phyloP scores from a whole-genome alignment of 2,329 filamentous ascomycete species.

The Clarireedia monteithiana region DNA sequence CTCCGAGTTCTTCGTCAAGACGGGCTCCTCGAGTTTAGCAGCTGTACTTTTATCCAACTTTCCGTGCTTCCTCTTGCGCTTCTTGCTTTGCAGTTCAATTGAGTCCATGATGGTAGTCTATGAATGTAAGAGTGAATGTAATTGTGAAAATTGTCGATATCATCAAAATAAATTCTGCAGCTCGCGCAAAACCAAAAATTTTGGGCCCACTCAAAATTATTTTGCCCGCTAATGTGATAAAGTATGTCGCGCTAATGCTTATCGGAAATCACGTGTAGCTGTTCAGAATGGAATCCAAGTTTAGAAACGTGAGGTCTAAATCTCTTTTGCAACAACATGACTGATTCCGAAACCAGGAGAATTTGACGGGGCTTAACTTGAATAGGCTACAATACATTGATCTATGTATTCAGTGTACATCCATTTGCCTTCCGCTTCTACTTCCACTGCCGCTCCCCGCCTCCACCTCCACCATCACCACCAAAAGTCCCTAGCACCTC shows the following conservation, averaged over 20 bases:
- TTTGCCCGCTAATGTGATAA: not conserved
- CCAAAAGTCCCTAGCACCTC: no score
- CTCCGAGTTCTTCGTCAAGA: not conserved
- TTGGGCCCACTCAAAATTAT: not conserved
- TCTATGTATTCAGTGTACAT: no score
- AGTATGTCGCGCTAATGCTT: not conserved
- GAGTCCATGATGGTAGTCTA: slow-evolving; percentile 19
- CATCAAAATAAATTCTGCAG: not conserved
- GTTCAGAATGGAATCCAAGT: no score
- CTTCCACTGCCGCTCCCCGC: no score
- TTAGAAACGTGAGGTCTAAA: no score
- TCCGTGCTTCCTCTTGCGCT: slow-evolving; percentile 30
- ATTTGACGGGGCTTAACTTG: no score
- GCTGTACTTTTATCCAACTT: slow-evolving; percentile 14
- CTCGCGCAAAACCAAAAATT: not conserved
- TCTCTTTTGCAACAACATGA: no score
- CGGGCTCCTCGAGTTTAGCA: not conserved
- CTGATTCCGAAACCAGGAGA: no score
- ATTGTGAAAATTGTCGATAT: not conserved
- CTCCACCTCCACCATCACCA: no score
- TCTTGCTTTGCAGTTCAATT: slow-evolving; percentile 25
- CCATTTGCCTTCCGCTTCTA: no score
- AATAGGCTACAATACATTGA: no score
- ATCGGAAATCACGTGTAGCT: not conserved
- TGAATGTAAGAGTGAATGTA: not conserved